phyloP scores from a whole-genome alignment of 768 basidiomycete genomes.

The Tricholoma bakamatsutake region DNA sequence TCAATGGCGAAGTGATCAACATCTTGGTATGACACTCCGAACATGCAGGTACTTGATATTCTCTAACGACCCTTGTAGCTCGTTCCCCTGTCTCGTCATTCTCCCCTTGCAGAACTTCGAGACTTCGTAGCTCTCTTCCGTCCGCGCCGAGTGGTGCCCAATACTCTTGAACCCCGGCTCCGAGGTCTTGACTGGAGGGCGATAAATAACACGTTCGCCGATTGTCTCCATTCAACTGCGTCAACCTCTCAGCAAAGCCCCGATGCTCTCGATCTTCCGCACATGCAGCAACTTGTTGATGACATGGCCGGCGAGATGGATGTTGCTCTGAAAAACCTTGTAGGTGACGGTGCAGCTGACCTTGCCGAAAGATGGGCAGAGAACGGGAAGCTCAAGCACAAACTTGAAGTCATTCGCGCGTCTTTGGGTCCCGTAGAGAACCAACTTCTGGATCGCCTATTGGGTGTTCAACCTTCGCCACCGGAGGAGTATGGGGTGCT shows the following conservation, averaged over 20 bases:
- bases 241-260: background rate
- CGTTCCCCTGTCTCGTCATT: conserved; percentile 82
- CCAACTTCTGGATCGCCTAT: conserved; percentile 28
- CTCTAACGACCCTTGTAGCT: conserved; percentile 38
- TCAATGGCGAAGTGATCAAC: conserved; percentile 39
- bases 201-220: conserved; percentile 63
- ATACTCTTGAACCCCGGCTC: conserved; percentile 55
- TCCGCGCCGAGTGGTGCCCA: conserved; percentile 73
- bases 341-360: conserved; percentile 45
- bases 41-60: background rate
- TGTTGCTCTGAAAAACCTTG: conserved; percentile 57
- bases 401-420: conserved; percentile 36
- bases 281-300: conserved; percentile 5
- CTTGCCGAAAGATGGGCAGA: conserved; percentile 53
- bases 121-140: conserved; percentile 77
- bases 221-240: conserved; percentile 38
- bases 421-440: conserved; percentile 35
- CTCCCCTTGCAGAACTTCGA: conserved; percentile 80
- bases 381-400: conserved; percentile 35
- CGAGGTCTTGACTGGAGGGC: conserved; percentile 65
- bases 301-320: conserved; percentile 33
- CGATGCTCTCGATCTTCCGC: background rate
- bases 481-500: background rate
- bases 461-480: conserved; percentile 11
- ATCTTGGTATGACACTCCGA: conserved; percentile 49